Evolutionary conservation across 768 basidiomycete species (phyloP).

Genomic region (Naganishia vaughanmartiniae): DNA sequence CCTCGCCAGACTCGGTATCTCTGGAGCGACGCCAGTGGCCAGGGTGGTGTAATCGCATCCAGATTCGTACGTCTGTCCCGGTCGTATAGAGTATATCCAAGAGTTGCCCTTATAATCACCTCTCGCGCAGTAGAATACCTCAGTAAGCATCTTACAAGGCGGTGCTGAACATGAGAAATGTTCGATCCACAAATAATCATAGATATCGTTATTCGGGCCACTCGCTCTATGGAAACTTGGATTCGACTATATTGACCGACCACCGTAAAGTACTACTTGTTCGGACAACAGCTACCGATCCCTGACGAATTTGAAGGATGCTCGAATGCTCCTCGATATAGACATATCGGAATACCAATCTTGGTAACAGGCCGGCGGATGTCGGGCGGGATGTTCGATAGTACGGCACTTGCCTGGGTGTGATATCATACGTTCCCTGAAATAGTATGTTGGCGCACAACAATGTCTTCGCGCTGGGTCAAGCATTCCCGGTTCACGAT

Average conservation of each 20-base stretch:
- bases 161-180: background rate
- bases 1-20: background rate
- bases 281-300: background rate
- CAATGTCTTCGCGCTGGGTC: background rate
- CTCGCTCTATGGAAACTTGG: background rate
- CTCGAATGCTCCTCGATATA: constrained; percentile 2
- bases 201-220: background rate
- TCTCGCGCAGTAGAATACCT: background rate
- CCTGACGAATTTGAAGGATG: background rate
- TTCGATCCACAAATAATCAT: background rate
- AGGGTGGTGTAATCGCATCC: background rate
- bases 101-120: background rate
- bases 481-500: background rate
- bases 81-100: background rate
- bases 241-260: background rate
- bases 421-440: background rate
- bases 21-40: background rate
- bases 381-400: background rate
- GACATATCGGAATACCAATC: background rate
- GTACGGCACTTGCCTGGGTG: background rate
- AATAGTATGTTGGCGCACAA: background rate
- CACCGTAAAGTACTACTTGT: background rate
- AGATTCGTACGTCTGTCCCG: background rate
- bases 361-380: background rate
- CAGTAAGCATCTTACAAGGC: background rate